Percentiles rank a stretch among this genome's conserved stretches.
Evolutionary conservation across 2,329 filamentous ascomycete species (phyloP).

Genomic region (Emmonsia crescens): DNA sequence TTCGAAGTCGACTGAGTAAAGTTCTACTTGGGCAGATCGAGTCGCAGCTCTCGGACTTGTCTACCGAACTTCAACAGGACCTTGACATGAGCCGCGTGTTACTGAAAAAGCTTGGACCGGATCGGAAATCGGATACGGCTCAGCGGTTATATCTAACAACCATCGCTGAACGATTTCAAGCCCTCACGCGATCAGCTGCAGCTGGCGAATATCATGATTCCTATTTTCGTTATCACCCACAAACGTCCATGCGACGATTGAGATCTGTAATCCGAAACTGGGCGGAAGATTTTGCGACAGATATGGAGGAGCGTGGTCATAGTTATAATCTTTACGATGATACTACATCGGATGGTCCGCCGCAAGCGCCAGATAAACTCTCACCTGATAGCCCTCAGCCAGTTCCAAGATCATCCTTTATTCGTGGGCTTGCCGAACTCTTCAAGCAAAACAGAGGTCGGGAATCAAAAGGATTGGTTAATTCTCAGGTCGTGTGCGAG

Average conservation of each 20-base stretch:
- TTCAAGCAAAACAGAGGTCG: constrained; percentile 13
- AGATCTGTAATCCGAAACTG: constrained; percentile 16
- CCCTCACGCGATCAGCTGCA: constrained; percentile 17
- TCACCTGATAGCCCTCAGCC: constrained; percentile 12
- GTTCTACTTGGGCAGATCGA: constrained; percentile 26
- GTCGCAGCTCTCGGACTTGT: constrained; percentile 25
- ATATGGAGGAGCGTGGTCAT: constrained; percentile 17
- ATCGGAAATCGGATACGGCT: constrained; percentile 15
- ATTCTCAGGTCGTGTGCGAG: constrained; percentile 30
- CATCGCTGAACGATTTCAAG: constrained; percentile 15
- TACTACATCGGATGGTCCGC: background rate
- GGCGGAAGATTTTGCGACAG: constrained; percentile 15
- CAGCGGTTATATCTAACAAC: constrained; percentile 14
- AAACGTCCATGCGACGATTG: constrained; percentile 13
- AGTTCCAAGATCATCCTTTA: constrained; percentile 11
- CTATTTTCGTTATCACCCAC: constrained; percentile 14
- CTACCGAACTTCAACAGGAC: constrained; percentile 26
- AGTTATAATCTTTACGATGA: constrained; percentile 15
- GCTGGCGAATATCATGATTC: constrained; percentile 17
- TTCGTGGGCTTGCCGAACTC: constrained; percentile 9
- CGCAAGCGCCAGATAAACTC: constrained; percentile 5
- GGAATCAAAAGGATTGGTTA: constrained; percentile 31
- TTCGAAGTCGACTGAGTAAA: constrained; percentile 24
- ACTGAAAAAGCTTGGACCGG: constrained; percentile 17
- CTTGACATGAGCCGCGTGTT: constrained; percentile 23